Conservation (phyloP, 1,284 basidiomycete species). For the Phaffia rhodozyma region DNA sequence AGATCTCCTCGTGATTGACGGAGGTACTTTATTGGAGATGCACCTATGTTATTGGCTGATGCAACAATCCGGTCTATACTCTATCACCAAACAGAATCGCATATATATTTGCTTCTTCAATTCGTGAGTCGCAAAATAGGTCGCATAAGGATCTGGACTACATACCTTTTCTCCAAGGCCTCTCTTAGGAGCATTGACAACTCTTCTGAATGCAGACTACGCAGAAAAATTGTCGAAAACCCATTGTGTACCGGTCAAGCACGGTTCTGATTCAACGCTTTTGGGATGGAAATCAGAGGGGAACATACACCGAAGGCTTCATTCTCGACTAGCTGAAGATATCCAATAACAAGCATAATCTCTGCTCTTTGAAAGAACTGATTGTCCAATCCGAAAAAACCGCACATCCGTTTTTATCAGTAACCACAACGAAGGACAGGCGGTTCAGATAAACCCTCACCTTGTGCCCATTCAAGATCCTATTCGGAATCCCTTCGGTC, state of each 20-base stretch:
- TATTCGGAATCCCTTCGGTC: conserved; percentile 61
- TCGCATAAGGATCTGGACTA: background rate
- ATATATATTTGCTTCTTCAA: no score
- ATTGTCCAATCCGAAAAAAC: no score
- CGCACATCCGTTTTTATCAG: no score
- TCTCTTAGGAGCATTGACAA: conserved; percentile 62
- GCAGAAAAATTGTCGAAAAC: background rate
- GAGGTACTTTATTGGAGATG: no score
- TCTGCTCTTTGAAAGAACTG: conserved; percentile 71
- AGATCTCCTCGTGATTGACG: no score
- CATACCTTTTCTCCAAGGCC: conserved; percentile 71
- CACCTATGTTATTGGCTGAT: no score
- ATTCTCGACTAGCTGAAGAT: conserved; percentile 75
- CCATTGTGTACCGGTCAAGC: background rate
- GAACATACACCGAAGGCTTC: conserved; percentile 46
- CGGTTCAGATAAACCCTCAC: background rate
- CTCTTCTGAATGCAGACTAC: conserved; percentile 59
- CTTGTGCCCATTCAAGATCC: conserved; percentile 66
- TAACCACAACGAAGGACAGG: background rate
- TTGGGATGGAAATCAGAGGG: background rate
- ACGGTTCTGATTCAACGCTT: background rate
- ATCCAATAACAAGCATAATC: conserved; percentile 79
- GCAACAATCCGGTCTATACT: no score
- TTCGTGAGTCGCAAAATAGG: no score
- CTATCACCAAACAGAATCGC: no score